A percentile compares a stretch with the other conserved stretches of the same genome.
Evolutionary conservation across 371 early-diverging fungal genomes (phyloP).

Genomic region (Thermomucor indicae-seudaticae): DNA sequence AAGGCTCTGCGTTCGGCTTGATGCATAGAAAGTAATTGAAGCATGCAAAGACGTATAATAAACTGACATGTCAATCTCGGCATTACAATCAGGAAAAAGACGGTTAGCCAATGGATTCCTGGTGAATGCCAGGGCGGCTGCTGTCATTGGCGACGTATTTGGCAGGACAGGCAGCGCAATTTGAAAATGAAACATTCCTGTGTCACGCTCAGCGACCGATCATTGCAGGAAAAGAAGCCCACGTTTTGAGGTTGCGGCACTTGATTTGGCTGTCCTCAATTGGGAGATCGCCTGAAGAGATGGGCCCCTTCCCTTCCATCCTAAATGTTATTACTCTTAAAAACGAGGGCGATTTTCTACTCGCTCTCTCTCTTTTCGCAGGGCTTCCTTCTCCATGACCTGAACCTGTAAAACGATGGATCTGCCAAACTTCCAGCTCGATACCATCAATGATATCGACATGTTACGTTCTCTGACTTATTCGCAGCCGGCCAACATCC

Average conservation of each 20-base stretch:
- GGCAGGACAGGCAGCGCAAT: too few species aligned
- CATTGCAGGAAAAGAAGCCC: constrained; percentile 18
- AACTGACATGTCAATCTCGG: too few species aligned
- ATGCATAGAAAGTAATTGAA: too few species aligned
- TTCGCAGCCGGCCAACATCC: neutral
- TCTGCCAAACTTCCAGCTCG: constrained; percentile 5
- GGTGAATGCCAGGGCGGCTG: too few species aligned
- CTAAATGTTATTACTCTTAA: neutral
- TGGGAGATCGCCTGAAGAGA: neutral
- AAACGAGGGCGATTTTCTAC: neutral
- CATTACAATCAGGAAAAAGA: too few species aligned
- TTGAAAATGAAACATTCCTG: too few species aligned
- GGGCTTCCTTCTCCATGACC: neutral
- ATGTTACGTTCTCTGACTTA: constrained; percentile 8
- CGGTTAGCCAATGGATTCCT: too few species aligned
- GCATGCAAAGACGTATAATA: too few species aligned
- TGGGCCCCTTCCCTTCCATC: constrained; percentile 3
- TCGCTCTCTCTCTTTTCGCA: neutral
- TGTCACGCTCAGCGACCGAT: constrained; percentile 8
- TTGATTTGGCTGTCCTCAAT: constrained; percentile 7
- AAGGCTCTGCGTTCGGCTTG: too few species aligned
- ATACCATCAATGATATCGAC: constrained; percentile 9
- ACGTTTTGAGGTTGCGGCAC: constrained; percentile 15
- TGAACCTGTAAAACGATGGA: constrained; percentile 4
- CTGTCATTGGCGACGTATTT: too few species aligned